Conservation (phyloP, 495 filamentous ascomycete species). For the Talaromyces adpressus region DNA sequence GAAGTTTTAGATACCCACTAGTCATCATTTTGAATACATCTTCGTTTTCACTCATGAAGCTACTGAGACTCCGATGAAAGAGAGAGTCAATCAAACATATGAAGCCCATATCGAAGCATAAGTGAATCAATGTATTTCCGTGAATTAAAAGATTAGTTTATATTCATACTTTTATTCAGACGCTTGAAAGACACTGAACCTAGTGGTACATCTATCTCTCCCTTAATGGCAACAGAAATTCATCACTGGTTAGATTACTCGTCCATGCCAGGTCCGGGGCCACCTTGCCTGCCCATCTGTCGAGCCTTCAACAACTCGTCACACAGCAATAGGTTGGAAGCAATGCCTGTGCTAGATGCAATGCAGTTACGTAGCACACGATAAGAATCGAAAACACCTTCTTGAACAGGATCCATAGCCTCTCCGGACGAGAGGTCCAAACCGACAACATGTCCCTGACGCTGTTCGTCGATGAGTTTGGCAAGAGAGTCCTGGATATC, state of each 20-base stretch:
- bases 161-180: neutral
- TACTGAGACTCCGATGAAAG: no score
- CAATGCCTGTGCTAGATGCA: slow-evolving; percentile 90
- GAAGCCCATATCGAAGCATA: neutral
- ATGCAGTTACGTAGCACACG: slow-evolving; percentile 88
- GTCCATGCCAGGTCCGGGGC: slow-evolving; percentile 35
- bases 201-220: neutral
- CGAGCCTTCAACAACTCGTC: slow-evolving; percentile 96
- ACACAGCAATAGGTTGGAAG: slow-evolving; percentile 88
- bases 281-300: slow-evolving; percentile 65
- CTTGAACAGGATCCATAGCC: slow-evolving; percentile 91
- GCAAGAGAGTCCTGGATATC: slow-evolving; percentile 93
- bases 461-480: slow-evolving; percentile 73
- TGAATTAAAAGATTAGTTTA: slow-evolving; percentile 6
- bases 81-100: no score
- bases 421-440: slow-evolving; percentile 79
- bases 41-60: neutral
- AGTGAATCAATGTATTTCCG: neutral
- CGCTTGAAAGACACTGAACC: neutral
- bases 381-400: slow-evolving; percentile 94
- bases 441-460: slow-evolving; percentile 79
- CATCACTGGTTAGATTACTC: slow-evolving; percentile 18
- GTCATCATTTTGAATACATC: neutral
- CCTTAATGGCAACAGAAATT: neutral
- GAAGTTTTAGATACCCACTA: slow-evolving; percentile 2